phyloP scores from a whole-genome alignment of 768 basidiomycete genomes.

The Ramaria rubella region DNA sequence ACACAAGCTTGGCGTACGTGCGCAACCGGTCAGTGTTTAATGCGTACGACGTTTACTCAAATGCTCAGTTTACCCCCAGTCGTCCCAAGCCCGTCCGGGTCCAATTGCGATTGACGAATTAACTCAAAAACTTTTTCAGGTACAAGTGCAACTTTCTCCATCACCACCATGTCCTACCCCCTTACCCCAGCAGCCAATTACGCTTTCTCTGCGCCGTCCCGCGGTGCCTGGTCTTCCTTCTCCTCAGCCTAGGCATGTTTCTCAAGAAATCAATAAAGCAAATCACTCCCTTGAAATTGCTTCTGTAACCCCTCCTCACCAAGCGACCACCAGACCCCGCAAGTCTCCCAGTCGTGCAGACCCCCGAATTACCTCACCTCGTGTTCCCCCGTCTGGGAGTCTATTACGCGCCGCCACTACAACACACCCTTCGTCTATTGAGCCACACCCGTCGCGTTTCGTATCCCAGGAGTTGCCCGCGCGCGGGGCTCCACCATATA shows the following conservation, averaged over 20 bases:
- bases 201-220: not conserved
- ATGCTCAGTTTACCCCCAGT: not conserved
- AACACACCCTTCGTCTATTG: no score
- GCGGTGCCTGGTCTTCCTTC: not conserved
- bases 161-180: not conserved
- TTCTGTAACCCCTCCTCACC: not conserved
- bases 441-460: no score
- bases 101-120: not conserved
- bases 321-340: not conserved
- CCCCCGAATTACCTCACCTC: no score
- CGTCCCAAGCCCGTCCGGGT: not conserved
- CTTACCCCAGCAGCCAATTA: not conserved
- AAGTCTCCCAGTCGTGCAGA: no score
- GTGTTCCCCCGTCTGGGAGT: no score
- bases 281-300: not conserved
- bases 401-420: no score
- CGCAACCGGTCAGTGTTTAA: not conserved
- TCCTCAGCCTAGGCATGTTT: not conserved
- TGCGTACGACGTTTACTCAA: not conserved
- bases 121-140: not conserved
- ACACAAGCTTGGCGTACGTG: not conserved
- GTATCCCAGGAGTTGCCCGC: no score
- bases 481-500: no score
- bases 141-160: not conserved
- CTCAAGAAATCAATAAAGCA: not conserved